Evolutionary conservation across 176 grass and related monocot genomes (phyloP), one percentile per base, ranked within the genome.

Genomic region (Triticum dicoccoides): DNA sequence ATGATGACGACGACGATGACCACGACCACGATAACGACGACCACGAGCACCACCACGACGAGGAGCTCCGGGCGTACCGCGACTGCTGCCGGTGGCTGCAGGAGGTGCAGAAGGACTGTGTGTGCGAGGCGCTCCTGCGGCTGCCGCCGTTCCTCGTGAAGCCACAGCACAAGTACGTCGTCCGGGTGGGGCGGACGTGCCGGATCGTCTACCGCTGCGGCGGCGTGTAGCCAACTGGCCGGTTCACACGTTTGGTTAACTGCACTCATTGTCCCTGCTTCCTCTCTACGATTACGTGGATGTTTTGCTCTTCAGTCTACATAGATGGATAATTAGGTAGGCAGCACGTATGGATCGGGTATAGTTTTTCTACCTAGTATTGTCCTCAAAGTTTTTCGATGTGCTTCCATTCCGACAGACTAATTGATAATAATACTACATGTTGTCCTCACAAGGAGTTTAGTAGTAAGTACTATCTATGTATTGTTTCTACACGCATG

Each of bases 51-150:
- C 38, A 88, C 67, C 81, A 87, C 69, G 88, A 84, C 59, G 85
- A 91, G 73, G 87, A 91, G 62, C 88, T 88, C 29, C 89, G 88
- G 0, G 86, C 86, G 39, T 89, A 91, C 86, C 84, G 82, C 32
- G 91, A 95, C 51, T 98, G 93, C 79, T 98, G 95, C 77, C 84
- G 91, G 20, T 98, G 95, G 95, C 85, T 98, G 24, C 68, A 90
- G 65, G 91, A 95, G 76, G 91, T 98, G 65, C 89, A 95, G 71
- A 91, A 95, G 69, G 90, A 91, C 45, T 98, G 95, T 51, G 91
- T 98, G 17, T 98, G 95, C 61, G 91, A 93, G 58, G 82, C 87
- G 32, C 89, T 98, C 24, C 73, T 95, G 35, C 92, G 80, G 66
- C 80, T 98, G 83, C 95, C 95, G 17, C 82, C 84, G 3, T 98